Base-by-base conservation (phyloP, 2,329 filamentous ascomycete species). In the Escovopsis sp. region DNA sequence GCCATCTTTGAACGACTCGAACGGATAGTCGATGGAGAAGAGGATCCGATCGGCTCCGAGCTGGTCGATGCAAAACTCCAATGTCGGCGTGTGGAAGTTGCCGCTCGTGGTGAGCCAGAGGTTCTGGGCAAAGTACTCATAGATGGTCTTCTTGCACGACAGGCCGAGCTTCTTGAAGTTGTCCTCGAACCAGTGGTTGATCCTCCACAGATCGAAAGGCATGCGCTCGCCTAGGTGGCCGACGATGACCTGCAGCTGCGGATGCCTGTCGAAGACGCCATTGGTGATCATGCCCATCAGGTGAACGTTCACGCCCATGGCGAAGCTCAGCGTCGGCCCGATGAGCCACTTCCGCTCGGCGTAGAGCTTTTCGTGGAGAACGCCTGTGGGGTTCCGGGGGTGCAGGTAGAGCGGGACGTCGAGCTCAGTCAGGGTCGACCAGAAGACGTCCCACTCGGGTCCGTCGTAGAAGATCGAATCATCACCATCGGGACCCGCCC, bases 321-420 rank as follows among this genome's bases (percentile, higher is more conserved):
- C 70, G 34, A 76, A 76, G 36, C 60, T 65, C 6, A 73, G 58
- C 0, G 72, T 70, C 1, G 72, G 70, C 0, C 73, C 74, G 31
- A 76, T 55, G 19, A 77, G 63, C 62, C 65, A 77, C 47, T 66
- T 66, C 16, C 72, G 61, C 44, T 73, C 60, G 2, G 65, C 65
- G 61, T 66, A 77, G 17, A 75, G 61, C 46, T 70, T 70, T 4
- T 76, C 68, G 44, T 68, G 58, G 36, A 73, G 62, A 14, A 58
- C 61, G 6, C 70, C 71, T 0, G 67, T 69, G 2, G 74, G 70
- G 42, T 67, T 65, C 33, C 67, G 59, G 0, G 73, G 75, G 49
- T 79, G 75, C 1, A 79, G 58, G 45, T 79, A 79, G 33, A 79
- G 62, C 0, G 74, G 73, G 0, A 77, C 72, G 38, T 77, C 69